Evolutionary conservation across 1,284 basidiomycete species (phyloP).

Genomic region (Heterobasidion irregulare): DNA sequence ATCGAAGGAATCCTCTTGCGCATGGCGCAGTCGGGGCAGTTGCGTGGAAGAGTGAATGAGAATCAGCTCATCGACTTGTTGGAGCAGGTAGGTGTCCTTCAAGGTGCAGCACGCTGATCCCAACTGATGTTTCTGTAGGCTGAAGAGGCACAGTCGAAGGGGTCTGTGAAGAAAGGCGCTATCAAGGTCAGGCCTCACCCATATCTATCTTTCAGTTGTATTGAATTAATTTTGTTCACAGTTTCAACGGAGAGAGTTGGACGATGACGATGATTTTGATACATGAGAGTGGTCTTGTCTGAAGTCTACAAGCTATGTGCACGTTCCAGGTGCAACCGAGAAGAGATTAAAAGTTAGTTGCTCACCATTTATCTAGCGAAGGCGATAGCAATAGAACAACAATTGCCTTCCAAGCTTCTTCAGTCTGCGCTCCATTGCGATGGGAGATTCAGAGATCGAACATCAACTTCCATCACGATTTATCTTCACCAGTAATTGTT

Average conservation of each 20-base stretch:
- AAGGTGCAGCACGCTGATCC: background rate
- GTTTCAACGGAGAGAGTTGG: slow-evolving; percentile 70
- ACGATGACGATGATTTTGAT: slow-evolving; percentile 70
- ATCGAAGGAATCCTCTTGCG: slow-evolving; percentile 82
- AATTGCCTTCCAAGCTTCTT: background rate
- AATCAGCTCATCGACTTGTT: slow-evolving; percentile 85
- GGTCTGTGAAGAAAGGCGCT: slow-evolving; percentile 47
- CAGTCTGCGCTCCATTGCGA: too few species aligned
- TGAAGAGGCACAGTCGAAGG: slow-evolving; percentile 54
- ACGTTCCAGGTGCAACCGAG: background rate
- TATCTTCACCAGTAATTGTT: too few species aligned
- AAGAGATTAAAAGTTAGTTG: too few species aligned
- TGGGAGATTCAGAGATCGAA: too few species aligned
- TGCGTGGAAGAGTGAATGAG: slow-evolving; percentile 81
- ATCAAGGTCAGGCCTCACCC: slow-evolving; percentile 46
- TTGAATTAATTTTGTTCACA: slow-evolving; percentile 19
- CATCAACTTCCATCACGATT: too few species aligned
- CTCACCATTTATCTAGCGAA: background rate
- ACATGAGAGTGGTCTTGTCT: slow-evolving; percentile 27
- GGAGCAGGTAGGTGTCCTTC: slow-evolving; percentile 65
- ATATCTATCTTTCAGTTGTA: background rate
- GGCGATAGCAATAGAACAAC: background rate
- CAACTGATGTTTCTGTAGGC: slow-evolving; percentile 31
- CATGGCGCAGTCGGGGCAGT: slow-evolving; percentile 92
- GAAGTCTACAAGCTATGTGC: background rate